These are phyloP conservation scores for Lichtheimia ornata DNA, from an alignment of 371 early-diverging fungal genomes.

Conservation along the genomic window DNA sequence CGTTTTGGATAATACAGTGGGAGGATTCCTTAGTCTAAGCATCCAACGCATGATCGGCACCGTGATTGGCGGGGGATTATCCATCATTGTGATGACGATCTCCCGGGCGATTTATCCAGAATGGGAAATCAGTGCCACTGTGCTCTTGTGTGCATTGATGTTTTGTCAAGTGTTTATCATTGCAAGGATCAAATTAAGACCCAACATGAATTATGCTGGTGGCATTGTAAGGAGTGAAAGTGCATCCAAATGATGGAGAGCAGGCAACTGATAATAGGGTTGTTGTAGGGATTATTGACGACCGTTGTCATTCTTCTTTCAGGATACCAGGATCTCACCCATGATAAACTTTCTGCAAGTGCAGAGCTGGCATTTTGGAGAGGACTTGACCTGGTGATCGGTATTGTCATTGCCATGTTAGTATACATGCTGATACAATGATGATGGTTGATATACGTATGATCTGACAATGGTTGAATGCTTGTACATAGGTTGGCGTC, in stretches of 20 bases:
- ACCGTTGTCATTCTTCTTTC: conserved; percentile 35
- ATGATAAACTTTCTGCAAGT: conserved; percentile 25
- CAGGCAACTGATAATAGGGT: background rate
- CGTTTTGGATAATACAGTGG: conserved; percentile 39
- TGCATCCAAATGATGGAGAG: background rate
- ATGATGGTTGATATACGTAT: background rate
- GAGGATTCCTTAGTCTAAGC: conserved; percentile 33
- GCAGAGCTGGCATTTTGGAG: conserved; percentile 36
- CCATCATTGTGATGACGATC: conserved; percentile 35
- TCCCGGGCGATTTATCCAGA: conserved; percentile 29
- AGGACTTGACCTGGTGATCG: conserved; percentile 32
- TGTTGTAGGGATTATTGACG: conserved; percentile 29
- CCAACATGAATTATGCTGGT: conserved; percentile 36
- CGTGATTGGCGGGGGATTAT: conserved; percentile 29
- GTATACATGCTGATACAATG: conserved; percentile 7
- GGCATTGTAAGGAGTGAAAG: conserved; percentile 32
- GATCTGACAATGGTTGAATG: background rate
- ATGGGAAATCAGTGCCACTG: conserved; percentile 30
- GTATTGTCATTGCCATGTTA: conserved; percentile 40
- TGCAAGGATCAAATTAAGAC: conserved; percentile 31
- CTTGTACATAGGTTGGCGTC: conserved; percentile 16
- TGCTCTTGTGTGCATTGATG: conserved; percentile 29
- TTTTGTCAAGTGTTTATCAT: conserved; percentile 39
- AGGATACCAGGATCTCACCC: conserved; percentile 32
- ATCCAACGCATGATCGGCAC: conserved; percentile 39